A percentile compares a stretch with the other conserved stretches of the same genome.
phyloP scores from a whole-genome alignment of 2,329 filamentous ascomycete species.

The Trichoderma pleuroti region DNA sequence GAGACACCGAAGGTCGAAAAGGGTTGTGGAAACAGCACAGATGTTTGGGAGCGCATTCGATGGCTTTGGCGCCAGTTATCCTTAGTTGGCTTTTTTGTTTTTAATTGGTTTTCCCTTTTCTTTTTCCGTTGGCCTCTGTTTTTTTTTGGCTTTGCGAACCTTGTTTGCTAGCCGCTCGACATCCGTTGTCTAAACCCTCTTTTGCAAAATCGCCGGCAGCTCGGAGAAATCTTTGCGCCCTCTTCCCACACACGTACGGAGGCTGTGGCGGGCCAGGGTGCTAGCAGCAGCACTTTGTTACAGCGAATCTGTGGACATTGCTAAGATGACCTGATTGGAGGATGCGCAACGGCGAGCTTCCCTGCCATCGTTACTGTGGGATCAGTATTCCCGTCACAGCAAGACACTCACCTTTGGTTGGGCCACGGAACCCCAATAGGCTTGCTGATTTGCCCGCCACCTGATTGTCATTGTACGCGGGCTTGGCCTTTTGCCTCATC shows the following conservation, averaged over 20 bases:
- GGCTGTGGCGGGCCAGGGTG: not conserved
- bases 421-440: not conserved
- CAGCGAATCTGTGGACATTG: not conserved
- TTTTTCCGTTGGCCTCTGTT: not conserved
- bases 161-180: not conserved
- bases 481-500: slow-evolving; percentile 2
- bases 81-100: not conserved
- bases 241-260: not conserved
- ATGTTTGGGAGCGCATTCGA: not conserved
- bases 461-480: not conserved
- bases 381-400: not conserved
- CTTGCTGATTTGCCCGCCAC: not conserved
- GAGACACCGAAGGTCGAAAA: slow-evolving; percentile 14
- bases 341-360: not conserved
- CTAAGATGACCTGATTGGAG: not conserved
- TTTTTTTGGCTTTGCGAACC: not conserved
- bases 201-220: not conserved
- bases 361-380: not conserved
- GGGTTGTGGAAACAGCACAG: not conserved
- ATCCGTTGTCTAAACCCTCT: not conserved
- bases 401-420: not conserved
- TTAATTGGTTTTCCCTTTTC: not conserved
- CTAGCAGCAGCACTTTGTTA: not conserved
- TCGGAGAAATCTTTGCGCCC: slow-evolving; percentile 1
- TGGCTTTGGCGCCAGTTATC: not conserved